phyloP scores from a whole-genome alignment of 495 filamentous ascomycete species.

The Tetracladium setigerum region DNA sequence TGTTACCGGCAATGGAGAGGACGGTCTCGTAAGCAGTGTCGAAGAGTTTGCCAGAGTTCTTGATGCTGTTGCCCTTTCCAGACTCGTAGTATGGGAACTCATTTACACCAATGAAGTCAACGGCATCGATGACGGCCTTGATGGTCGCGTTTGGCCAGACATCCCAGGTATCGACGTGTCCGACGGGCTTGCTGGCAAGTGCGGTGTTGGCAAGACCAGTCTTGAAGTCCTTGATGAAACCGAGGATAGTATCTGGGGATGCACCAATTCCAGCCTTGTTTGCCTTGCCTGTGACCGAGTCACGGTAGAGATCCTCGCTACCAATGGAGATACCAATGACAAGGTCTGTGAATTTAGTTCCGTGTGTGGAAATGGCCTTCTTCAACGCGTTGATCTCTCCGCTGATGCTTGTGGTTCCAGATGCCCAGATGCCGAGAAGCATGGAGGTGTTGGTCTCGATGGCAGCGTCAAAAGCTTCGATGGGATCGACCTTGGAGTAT shows the following conservation, averaged over 20 bases:
- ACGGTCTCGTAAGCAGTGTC: slow-evolving; percentile 51
- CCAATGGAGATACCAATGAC: slow-evolving; percentile 83
- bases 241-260: slow-evolving; percentile 46
- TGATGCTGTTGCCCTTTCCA: slow-evolving; percentile 57
- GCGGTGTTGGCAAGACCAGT: slow-evolving; percentile 47
- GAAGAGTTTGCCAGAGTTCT: slow-evolving; percentile 53
- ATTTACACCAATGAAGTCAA: slow-evolving; percentile 74
- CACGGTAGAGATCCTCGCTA: slow-evolving; percentile 82
- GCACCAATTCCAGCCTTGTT: slow-evolving; percentile 45
- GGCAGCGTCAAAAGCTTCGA: slow-evolving; percentile 68
- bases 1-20: slow-evolving; percentile 46
- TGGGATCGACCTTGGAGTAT: slow-evolving; percentile 45
- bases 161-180: slow-evolving; percentile 90
- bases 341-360: slow-evolving; percentile 48
- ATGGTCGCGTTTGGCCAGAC: slow-evolving; percentile 70
- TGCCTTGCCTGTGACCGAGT: slow-evolving; percentile 43
- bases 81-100: slow-evolving; percentile 67
- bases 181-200: slow-evolving; percentile 49
- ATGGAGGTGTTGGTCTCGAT: slow-evolving; percentile 63
- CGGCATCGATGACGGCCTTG: slow-evolving; percentile 53
- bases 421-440: slow-evolving; percentile 71
- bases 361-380: slow-evolving; percentile 54
- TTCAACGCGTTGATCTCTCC: slow-evolving; percentile 64
- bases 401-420: slow-evolving; percentile 51
- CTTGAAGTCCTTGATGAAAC: slow-evolving; percentile 59